These are phyloP conservation scores for Arachnopeziza araneosa DNA, from an alignment of 2,329 filamentous ascomycete species.

Conservation along the genomic window DNA sequence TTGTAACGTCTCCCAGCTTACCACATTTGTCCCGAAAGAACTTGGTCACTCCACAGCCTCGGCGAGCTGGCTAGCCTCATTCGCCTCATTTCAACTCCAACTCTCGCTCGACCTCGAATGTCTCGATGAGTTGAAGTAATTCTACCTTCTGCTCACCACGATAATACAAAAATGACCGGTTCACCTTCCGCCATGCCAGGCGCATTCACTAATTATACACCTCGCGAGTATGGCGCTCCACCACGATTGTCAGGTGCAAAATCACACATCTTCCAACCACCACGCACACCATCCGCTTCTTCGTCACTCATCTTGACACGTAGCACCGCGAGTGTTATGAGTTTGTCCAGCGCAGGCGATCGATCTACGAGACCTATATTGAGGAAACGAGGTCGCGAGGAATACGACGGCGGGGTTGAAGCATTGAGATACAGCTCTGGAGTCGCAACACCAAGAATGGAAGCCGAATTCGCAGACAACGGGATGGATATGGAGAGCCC, in stretches of 20 bases:
- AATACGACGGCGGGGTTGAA: not conserved
- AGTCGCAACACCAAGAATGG: not conserved
- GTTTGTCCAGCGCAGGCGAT: constrained; percentile 10
- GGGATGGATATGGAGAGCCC: constrained; percentile 26
- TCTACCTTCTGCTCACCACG: not conserved
- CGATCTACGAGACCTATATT: not conserved
- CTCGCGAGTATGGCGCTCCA: constrained; percentile 14
- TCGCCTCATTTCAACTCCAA: not conserved
- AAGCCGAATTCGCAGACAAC: not conserved
- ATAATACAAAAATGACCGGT: constrained; percentile 14
- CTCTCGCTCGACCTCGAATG: not conserved
- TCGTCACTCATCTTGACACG: constrained; percentile 28
- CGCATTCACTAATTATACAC: constrained; percentile 19
- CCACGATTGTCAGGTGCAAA: constrained; percentile 28
- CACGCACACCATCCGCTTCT: constrained; percentile 34
- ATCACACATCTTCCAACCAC: constrained; percentile 38
- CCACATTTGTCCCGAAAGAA: too few relatives aligned
- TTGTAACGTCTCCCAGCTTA: not conserved
- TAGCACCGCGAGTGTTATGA: constrained; percentile 17
- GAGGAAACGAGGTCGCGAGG: not conserved
- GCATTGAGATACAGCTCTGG: not conserved
- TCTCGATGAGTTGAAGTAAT: not conserved
- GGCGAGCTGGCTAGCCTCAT: not conserved
- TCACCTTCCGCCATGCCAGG: constrained; percentile 21
- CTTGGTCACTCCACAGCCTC: too few relatives aligned